Base-by-base conservation (phyloP, 805 yeast species). In the Candida easanensis region DNA sequence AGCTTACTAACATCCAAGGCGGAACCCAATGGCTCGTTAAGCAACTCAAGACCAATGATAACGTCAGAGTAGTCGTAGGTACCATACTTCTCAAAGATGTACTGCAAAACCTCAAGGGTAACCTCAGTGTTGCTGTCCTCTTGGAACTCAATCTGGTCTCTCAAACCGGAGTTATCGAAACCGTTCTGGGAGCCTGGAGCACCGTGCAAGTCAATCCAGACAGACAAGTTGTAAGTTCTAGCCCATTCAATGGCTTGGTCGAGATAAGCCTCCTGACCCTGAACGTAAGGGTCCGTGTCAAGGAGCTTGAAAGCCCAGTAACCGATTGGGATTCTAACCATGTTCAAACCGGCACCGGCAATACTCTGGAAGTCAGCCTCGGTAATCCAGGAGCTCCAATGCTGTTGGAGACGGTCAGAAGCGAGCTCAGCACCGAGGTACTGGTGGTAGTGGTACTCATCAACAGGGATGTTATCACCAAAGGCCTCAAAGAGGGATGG, bases 121-220 rank as follows among this genome's bases (percentile, higher is more conserved):
- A 77, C 53, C 25, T 71, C 63, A 35, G 74, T 66, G 57, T 83
- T 81, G 44, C 73, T 70, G 26, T 69, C 73, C 35, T 72, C 59
- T 56, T 74, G 84, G 79, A 85, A 88, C 3, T 63, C 63, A 37
- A 71, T 58, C 2, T 55, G 31, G 59, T 84, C 97, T 56, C 96
- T 76, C 49, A 77, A 68, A 21, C 98, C 98, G 8, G 96, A 87
- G 70, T 90, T 90, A 65, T 90, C 98, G 58, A 88, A 91, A 13
- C 97, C 97, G 62, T 90, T 90, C 64, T 90, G 98, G 18, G 96
- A 85, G 18, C 97, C 97, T 26, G 96, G 95, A n/a, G 85, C 95
- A 49, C 97, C 97, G 62, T 90, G 98, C 57, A 90, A 66, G 63
- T 91, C 97, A 34, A 90, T 74, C 97, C 96, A 88, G 19, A 80